Percentiles rank a stretch among this genome's conserved stretches.
Conservation (phyloP, 2,329 filamentous ascomycete species). For the Teratosphaeria destructans region DNA sequence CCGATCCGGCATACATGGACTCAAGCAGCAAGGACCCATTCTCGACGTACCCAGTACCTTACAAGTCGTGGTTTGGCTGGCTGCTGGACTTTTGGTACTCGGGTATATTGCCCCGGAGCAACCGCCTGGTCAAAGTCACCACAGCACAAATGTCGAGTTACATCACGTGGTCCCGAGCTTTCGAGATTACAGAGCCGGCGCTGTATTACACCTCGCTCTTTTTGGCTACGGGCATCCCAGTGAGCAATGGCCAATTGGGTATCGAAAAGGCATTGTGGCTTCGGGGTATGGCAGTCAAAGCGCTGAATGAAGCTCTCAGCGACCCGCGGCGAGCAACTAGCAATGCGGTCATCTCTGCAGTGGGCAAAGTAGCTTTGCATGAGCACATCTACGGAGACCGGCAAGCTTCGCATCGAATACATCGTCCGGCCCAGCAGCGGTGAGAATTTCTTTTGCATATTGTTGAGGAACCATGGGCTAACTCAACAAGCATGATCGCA, state of each 20-base stretch:
- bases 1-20: constrained; percentile 8
- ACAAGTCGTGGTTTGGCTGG: constrained; percentile 13
- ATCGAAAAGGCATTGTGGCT: constrained; percentile 7
- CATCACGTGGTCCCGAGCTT: constrained; percentile 10
- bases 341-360: constrained; percentile 14
- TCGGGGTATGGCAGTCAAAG: constrained; percentile 2
- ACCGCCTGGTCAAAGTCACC: constrained; percentile 11
- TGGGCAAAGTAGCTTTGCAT: constrained; percentile 16
- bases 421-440: constrained; percentile 11
- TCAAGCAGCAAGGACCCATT: constrained; percentile 14
- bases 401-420: constrained; percentile 9
- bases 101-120: constrained; percentile 6
- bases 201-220: constrained; percentile 14
- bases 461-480: background rate
- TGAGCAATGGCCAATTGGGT: constrained; percentile 2
- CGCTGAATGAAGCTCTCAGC: constrained; percentile 14
- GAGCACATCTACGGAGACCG: constrained; percentile 16
- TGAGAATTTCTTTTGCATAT: background rate
- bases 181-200: constrained; percentile 13
- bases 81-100: constrained; percentile 14
- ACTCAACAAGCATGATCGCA: constrained; percentile 6
- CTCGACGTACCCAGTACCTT: constrained; percentile 12
- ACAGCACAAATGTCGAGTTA: constrained; percentile 7
- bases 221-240: constrained; percentile 14
- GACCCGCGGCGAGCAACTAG: constrained; percentile 11